phyloP scores from a whole-genome alignment of 2,329 filamentous ascomycete genomes.

The Cordyceps pruinosa region DNA sequence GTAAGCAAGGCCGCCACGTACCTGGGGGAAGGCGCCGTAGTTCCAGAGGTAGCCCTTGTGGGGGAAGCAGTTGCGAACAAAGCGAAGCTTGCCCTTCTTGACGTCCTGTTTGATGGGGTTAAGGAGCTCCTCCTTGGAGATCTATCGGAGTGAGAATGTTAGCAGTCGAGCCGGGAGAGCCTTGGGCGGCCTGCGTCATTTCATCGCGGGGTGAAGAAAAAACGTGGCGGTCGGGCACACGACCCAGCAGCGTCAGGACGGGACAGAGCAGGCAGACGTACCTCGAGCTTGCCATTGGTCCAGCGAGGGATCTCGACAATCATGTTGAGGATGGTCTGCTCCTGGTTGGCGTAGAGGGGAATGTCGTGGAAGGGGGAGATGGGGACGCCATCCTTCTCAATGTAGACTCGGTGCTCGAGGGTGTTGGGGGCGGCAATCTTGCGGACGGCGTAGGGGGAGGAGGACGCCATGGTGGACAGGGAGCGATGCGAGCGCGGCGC shows the following conservation, averaged over 20 bases:
- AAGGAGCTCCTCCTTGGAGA: slow-evolving; percentile 96
- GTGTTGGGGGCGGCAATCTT: slow-evolving; percentile 89
- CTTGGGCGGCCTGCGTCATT: slow-evolving; percentile 7
- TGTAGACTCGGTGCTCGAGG: slow-evolving; percentile 92
- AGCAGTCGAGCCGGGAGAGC: background rate
- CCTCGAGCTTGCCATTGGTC: slow-evolving; percentile 99
- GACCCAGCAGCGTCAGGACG: background rate
- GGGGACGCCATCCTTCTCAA: slow-evolving; percentile 93
- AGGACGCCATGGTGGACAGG: slow-evolving; percentile 45
- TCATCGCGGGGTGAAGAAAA: background rate
- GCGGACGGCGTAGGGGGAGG: slow-evolving; percentile 66
- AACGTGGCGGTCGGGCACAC: slow-evolving; percentile 4
- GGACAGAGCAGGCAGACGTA: slow-evolving; percentile 41
- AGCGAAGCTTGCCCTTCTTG: slow-evolving; percentile 99
- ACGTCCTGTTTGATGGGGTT: slow-evolving; percentile 99
- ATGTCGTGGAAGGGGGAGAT: slow-evolving; percentile 98
- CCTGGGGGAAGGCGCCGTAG: slow-evolving; percentile 98
- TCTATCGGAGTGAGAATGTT: slow-evolving; percentile 44
- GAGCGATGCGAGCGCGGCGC: slow-evolving; percentile 19
- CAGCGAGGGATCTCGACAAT: slow-evolving; percentile 98
- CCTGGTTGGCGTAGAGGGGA: slow-evolving; percentile 92
- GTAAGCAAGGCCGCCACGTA: slow-evolving; percentile 43
- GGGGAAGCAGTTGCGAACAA: slow-evolving; percentile 99
- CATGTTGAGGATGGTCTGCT: slow-evolving; percentile 98
- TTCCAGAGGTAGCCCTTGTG: slow-evolving; percentile 99